Conservation (phyloP, 1,284 basidiomycete genomes). For the Xerocomus amazonicus region DNA sequence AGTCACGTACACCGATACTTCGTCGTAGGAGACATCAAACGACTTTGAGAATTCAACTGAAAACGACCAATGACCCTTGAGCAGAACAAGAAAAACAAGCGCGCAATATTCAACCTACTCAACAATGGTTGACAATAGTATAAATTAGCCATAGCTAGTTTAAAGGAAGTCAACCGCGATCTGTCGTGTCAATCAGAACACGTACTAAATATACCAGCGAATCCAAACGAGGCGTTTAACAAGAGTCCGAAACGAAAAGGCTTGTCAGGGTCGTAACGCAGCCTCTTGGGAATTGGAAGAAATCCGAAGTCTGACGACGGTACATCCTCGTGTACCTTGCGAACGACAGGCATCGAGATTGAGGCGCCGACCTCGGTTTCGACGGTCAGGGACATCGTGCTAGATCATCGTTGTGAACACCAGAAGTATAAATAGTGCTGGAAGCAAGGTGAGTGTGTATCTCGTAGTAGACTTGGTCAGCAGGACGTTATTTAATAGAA, state of each 20-base stretch:
- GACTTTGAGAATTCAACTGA: slow-evolving; percentile 46
- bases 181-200: slow-evolving; percentile 8
- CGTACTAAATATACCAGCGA: slow-evolving; percentile 20
- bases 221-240: slow-evolving; percentile 14
- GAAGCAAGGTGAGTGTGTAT: no score
- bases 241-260: slow-evolving; percentile 18
- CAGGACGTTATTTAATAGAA: no score
- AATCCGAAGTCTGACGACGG: slow-evolving; percentile 15
- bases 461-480: no score
- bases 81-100: no score
- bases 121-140: slow-evolving; percentile 73
- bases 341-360: no score
- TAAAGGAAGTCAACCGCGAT: background rate
- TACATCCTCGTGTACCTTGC: no score
- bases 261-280: slow-evolving; percentile 8
- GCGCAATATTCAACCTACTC: slow-evolving; percentile 34
- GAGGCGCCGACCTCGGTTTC: no score
- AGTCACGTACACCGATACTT: slow-evolving; percentile 46
- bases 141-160: slow-evolving; percentile 54
- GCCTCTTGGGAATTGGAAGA: slow-evolving; percentile 15
- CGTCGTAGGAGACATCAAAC: slow-evolving; percentile 49
- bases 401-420: no score
- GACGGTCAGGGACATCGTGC: no score
- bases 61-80: background rate
- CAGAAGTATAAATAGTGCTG: no score